Conservation (phyloP, 257 asterid species). For the Solanum chilense region DNA sequence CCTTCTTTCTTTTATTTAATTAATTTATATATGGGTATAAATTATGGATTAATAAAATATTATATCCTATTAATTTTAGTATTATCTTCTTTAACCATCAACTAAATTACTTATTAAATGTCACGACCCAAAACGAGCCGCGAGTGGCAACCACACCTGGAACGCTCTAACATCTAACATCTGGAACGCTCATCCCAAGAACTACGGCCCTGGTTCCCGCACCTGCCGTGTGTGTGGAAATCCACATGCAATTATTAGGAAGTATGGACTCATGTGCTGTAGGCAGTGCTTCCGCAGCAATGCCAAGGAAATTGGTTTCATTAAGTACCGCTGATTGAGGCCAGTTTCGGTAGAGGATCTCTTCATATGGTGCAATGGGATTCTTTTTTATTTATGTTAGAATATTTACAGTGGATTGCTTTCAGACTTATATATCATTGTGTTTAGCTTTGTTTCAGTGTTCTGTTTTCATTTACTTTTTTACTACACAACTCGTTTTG, state of each 20-base stretch:
- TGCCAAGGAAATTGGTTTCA: constrained; percentile 11
- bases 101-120: too few species aligned
- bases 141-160: too few species aligned
- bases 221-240: constrained; percentile 26
- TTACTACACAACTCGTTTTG: not conserved
- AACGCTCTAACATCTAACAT: too few species aligned
- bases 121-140: too few species aligned
- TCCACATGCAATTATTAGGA: constrained; percentile 8
- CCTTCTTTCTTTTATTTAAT: too few species aligned
- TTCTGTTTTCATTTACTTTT: not conserved
- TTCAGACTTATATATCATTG: not conserved
- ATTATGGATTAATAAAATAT: too few species aligned
- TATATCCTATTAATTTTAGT: too few species aligned
- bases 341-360: not conserved
- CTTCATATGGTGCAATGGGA: not conserved
- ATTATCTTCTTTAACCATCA: too few species aligned
- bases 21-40: too few species aligned
- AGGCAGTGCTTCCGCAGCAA: constrained; percentile 13
- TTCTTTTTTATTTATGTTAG: not conserved
- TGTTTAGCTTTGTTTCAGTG: not conserved
- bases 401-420: not conserved
- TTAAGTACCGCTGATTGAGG: not conserved
- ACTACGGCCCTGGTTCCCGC: constrained; percentile 58
- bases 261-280: constrained; percentile 13
- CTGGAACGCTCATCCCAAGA: constrained; percentile 53